Evolutionary conservation across 1,284 basidiomycete genomes (phyloP), one percentile per base, ranked within the genome.

Genomic region (Microbotryomycetes sp.): DNA sequence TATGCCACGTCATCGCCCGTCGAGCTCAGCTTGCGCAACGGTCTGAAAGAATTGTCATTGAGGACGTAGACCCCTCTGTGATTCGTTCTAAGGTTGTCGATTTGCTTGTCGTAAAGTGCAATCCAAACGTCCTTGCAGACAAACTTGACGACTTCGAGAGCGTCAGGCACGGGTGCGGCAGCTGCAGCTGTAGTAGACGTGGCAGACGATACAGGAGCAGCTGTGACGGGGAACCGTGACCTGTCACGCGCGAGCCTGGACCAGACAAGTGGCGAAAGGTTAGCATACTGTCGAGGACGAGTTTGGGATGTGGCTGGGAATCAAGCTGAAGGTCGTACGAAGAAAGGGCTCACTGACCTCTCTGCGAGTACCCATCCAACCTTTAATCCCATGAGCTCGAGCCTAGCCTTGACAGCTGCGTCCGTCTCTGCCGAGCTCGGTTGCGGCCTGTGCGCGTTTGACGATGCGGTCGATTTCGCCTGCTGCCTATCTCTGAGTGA

Each of bases 41-140:
- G 59, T 45, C 47, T 63, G 45, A 63, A 65, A 4, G 53, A 55
- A 46, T 56, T 62, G 35, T 72, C 71, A 48, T 66, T 57, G 45
- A 72, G 50, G 11, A 72, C 71, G 49, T 65, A 72, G 18, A 71
- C 69, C 27, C 71, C 71, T 27, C 69, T 52, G 27, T 72, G 71
- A 41, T 72, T 72, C 27, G 71, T 72, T 3, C 71, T 67, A 4
- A 72, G 64, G 62, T 72, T 72, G 62, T 72, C 71, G 58, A 72
- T 62, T 52, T 71, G 69, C 52, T 72, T 71, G 57, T 70, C 71
- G 54, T 65, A 72, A 15, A 70, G 31, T 4, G 62, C 41, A 18
- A 54, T 61, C 71, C 71, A 72, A 15, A 72, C 49, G 55, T 72
- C 70, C 55, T 70, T 70, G 69, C 70, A 72, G n/a, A 72, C 28